Conservation (phyloP, 345 rosid genomes). For the Salix caprea region DNA sequence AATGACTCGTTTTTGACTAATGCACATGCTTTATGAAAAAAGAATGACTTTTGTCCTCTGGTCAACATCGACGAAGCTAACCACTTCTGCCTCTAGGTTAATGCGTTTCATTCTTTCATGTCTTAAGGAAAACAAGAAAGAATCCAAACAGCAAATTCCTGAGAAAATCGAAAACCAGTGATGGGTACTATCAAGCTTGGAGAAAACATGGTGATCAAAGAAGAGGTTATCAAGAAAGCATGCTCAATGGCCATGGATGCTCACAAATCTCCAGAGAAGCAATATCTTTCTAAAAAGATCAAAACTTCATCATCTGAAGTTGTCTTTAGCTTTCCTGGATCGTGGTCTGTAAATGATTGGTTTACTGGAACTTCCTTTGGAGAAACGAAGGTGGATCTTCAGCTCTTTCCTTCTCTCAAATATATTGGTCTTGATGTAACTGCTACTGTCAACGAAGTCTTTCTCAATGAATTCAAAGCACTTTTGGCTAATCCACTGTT, state of each 20-base stretch:
- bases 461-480: conserved; percentile 28
- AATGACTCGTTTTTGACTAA: no score
- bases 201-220: conserved; percentile 22
- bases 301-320: conserved; percentile 13
- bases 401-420: conserved; percentile 50
- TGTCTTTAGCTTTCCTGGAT: conserved; percentile 49
- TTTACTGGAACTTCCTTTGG: conserved; percentile 45
- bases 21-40: no score
- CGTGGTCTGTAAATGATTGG: conserved; percentile 41
- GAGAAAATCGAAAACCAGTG: background rate
- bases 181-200: conserved; percentile 25
- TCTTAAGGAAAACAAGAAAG: background rate
- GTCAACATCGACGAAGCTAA: background rate
- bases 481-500: conserved; percentile 25
- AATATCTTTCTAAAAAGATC: conserved; percentile 21
- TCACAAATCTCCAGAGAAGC: conserved; percentile 26
- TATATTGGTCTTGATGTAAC: conserved; percentile 42
- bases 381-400: conserved; percentile 36
- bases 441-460: conserved; percentile 66
- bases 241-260: conserved; percentile 39
- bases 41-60: background rate
- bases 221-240: conserved; percentile 38
- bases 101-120: background rate
- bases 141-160: background rate
- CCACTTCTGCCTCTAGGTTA: background rate